phyloP scores from a whole-genome alignment of 306 rosid genomes.

The Prunus dulcis region DNA sequence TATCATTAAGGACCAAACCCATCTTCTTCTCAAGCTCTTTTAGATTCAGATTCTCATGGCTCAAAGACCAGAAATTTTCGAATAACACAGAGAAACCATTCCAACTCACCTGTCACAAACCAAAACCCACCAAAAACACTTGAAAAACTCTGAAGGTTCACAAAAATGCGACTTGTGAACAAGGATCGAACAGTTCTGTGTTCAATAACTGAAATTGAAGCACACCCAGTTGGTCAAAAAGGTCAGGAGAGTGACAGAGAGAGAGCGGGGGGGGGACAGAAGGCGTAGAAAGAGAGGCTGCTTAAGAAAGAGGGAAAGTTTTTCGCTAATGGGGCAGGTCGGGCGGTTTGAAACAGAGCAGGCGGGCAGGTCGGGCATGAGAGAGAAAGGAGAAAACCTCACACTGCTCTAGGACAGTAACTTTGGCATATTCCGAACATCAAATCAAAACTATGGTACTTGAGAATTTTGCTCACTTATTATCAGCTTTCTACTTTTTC shows the following conservation, averaged over 20 bases:
- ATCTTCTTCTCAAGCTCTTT: constrained; percentile 39
- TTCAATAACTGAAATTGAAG: constrained; percentile 14
- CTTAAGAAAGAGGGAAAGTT: constrained; percentile 43
- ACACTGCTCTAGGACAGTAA: constrained; percentile 3
- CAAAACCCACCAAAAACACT: neutral
- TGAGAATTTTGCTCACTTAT: neutral
- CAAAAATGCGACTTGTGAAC: neutral
- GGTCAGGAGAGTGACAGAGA: constrained; percentile 21
- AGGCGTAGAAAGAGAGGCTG: constrained; percentile 27
- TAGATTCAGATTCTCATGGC: constrained; percentile 20
- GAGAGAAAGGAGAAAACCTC: constrained; percentile 22
- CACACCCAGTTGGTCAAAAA: constrained; percentile 30
- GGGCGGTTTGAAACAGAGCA: constrained; percentile 38
- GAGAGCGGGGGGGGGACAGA: neutral
- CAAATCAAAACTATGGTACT: constrained; percentile 9
- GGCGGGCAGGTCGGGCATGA: constrained; percentile 53
- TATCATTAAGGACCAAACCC: constrained; percentile 64
- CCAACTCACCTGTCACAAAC: constrained; percentile 1
- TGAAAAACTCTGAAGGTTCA: constrained; percentile 10
- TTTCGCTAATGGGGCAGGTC: constrained; percentile 39
- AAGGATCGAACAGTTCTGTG: neutral
- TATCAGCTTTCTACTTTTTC: neutral
- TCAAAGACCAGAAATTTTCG: constrained; percentile 17
- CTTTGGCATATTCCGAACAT: constrained; percentile 30
- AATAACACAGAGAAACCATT: constrained; percentile 21